Evolutionary conservation across 345 rosid species (phyloP).

Genomic region (Brassica napus): DNA sequence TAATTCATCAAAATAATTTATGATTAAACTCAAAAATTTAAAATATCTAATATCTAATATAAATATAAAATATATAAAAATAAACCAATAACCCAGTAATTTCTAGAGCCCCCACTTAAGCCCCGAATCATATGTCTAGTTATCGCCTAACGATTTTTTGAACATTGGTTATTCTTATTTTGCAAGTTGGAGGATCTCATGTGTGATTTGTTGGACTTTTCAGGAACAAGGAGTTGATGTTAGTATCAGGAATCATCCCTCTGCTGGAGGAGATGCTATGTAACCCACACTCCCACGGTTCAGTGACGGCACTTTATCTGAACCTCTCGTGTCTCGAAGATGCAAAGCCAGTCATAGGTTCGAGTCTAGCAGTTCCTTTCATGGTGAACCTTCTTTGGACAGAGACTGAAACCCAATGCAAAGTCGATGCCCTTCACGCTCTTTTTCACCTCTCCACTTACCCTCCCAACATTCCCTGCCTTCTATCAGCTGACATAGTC

Average conservation of each 20-base stretch:
- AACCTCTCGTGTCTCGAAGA: slow-evolving; percentile 81
- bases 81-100: no score
- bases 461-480: slow-evolving; percentile 58
- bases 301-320: slow-evolving; percentile 86
- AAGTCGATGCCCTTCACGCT: slow-evolving; percentile 90
- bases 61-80: no score
- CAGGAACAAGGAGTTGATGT: slow-evolving; percentile 91
- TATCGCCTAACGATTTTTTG: no score
- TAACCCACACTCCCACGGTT: slow-evolving; percentile 50
- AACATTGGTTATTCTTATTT: no score
- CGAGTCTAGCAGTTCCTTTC: slow-evolving; percentile 76
- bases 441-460: slow-evolving; percentile 78
- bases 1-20: no score
- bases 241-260: slow-evolving; percentile 63
- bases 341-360: slow-evolving; percentile 76
- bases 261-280: slow-evolving; percentile 79
- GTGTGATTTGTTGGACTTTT: background rate
- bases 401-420: slow-evolving; percentile 66
- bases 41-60: no score
- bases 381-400: slow-evolving; percentile 63
- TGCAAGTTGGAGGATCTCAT: slow-evolving; percentile 1
- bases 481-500: slow-evolving; percentile 70
- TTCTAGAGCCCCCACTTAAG: no score
- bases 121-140: no score
- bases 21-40: no score